Base-by-base conservation (phyloP, 192 early-diverging fungal species). In the Gigaspora rosea region DNA sequence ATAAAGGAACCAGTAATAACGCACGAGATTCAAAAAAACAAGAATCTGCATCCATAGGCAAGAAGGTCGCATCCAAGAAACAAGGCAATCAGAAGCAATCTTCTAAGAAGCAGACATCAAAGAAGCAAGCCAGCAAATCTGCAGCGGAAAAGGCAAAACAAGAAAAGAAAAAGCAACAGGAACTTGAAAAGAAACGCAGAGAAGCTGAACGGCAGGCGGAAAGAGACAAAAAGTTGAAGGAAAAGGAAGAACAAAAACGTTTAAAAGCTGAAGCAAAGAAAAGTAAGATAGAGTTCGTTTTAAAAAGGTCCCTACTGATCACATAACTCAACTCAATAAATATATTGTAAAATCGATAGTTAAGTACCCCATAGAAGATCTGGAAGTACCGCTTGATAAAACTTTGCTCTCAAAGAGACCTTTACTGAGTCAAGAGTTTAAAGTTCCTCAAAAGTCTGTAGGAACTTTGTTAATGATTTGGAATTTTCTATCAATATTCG, bases 331-430 rank as follows among this genome's bases (percentile, higher is more conserved):
- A 22, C 22, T 22, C 16, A 8, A 1, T 5, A 5, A 4, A 59
- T 59, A 8, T 8, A 8, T 61, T 61, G 18, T 20, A 5, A 22
- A 20, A 20, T 61, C 75, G 22, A 73, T 82, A 16, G 82, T 92
- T 52, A 91, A 90, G 75, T 93, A 92, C 70, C 95, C 95, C 4
- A 90, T 94, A 5, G 95, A 97, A 67, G 95, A 98, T 82, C 78
- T 94, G 52, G 93, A 94, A 20, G 75, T 70, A 52, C 81, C 68
- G 33, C 70, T 72, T 36, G 80, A 73, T 36, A 72, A 71, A 54
- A 75, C 77, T 68, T 47, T 73, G 27, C 22, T 84, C 47, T 56
- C 84, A 46, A 65, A 78, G 20, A 68, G 86, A 32, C 93, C 92
- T 15, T 56, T 33, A 13, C 79, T 85, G 12, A 62, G 65, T 9